Conservation (phyloP, 2,329 filamentous ascomycete genomes). For the Ophiosphaerella korrae region DNA sequence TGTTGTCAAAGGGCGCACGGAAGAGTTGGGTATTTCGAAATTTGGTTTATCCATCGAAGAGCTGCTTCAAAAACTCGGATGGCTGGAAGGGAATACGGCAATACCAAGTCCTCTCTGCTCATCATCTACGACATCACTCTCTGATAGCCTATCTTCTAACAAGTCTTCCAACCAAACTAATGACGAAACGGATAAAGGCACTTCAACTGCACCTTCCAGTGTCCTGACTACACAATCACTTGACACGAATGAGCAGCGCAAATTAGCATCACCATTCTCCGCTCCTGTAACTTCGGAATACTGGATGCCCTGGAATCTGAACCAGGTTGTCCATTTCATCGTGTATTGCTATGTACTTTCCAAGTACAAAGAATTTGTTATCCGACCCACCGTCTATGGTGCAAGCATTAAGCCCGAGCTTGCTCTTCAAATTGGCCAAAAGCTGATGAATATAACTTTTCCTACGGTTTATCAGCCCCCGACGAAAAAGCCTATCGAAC, state of each 20-base stretch:
- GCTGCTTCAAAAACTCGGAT: background rate
- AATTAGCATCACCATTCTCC: background rate
- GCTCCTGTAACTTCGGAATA: background rate
- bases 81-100: background rate
- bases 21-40: background rate
- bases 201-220: background rate
- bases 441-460: conserved; percentile 1
- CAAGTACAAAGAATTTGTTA: conserved; percentile 6
- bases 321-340: conserved; percentile 8
- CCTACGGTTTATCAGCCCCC: background rate
- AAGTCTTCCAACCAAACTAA: background rate
- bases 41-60: background rate
- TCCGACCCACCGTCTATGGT: conserved; percentile 1
- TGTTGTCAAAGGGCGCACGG: background rate
- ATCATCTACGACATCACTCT: too few relatives aligned
- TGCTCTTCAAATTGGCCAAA: conserved; percentile 1
- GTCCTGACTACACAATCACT: background rate
- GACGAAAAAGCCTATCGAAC: conserved; percentile 5
- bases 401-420: conserved; percentile 3
- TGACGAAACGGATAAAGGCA: too few relatives aligned
- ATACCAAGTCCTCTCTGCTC: too few relatives aligned
- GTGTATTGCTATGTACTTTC: conserved; percentile 6
- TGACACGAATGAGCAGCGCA: background rate
- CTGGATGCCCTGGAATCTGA: conserved; percentile 2
- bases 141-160: too few relatives aligned